phyloP scores from a whole-genome alignment of 2,329 filamentous ascomycete genomes.

The Alternaria ethzedia region DNA sequence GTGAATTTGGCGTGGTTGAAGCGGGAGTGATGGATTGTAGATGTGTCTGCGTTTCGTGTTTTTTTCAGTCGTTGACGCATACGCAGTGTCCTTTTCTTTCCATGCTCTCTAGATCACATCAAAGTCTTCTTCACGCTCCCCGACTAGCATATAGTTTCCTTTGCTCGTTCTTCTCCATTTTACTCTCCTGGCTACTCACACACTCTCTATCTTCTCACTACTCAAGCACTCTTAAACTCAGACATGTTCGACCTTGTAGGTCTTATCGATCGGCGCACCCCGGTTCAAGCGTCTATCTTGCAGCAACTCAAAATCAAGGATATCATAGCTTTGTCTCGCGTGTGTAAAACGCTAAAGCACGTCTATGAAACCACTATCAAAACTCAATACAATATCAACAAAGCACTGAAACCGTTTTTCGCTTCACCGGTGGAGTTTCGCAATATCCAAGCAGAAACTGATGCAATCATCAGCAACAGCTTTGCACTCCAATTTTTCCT shows the following conservation, averaged over 20 bases:
- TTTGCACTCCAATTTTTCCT: background rate
- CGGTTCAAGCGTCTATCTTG: background rate
- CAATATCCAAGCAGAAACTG: background rate
- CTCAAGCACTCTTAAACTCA: background rate
- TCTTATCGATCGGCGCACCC: background rate
- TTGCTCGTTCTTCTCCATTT: background rate
- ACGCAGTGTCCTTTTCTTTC: background rate
- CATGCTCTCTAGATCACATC: background rate
- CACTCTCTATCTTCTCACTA: background rate
- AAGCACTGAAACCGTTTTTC: background rate
- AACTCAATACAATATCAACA: background rate
- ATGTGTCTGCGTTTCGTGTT: background rate
- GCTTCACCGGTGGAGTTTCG: background rate
- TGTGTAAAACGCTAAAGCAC: background rate
- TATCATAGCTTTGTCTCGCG: background rate
- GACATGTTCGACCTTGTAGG: background rate
- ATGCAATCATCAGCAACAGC: background rate
- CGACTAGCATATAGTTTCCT: background rate
- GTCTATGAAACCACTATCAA: background rate
- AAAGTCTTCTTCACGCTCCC: background rate
- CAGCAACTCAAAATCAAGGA: background rate
- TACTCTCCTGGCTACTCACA: background rate
- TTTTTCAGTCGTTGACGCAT: background rate
- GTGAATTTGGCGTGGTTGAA: slow-evolving; percentile 66
- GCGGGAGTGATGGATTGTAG: background rate